Percentiles rank a stretch among this genome's conserved stretches.
Evolutionary conservation across 208 protist genomes (phyloP).

Genomic region (Trypanosoma mega): DNA sequence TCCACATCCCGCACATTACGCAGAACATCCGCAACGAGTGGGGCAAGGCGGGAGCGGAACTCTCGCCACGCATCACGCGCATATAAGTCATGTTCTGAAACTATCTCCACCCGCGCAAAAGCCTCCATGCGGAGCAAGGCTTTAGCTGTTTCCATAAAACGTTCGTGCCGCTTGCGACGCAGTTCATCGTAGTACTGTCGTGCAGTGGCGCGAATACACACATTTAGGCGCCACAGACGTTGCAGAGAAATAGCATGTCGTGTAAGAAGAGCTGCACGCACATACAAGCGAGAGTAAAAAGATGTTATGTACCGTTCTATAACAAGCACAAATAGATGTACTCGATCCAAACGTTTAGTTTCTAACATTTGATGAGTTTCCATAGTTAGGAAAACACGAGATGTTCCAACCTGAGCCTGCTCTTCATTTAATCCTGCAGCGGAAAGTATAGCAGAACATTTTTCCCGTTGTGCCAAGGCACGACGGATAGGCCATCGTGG

Average conservation of each 20-base stretch:
- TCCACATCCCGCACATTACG: conserved; percentile 19
- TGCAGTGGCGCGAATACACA: conserved; percentile 20
- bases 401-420: conserved; percentile 4
- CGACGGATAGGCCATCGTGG: neutral
- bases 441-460: conserved; percentile 1
- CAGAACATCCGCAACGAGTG: conserved; percentile 19
- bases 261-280: conserved; percentile 1
- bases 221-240: conserved; percentile 7
- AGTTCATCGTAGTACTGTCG: conserved; percentile 24
- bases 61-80: conserved; percentile 1
- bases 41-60: conserved; percentile 18
- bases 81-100: conserved; percentile 4
- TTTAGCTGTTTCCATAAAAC: conserved; percentile 12
- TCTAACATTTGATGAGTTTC: conserved; percentile 11
- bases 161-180: conserved; percentile 6
- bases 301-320: conserved; percentile 3
- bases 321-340: neutral
- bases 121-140: conserved; percentile 3
- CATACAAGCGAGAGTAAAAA: conserved; percentile 10
- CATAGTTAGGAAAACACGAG: conserved; percentile 18
- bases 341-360: neutral
- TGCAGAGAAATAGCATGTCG: conserved; percentile 11
- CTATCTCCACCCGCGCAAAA: conserved; percentile 2
- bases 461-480: neutral
- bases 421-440: neutral